Percentiles rank a stretch among this genome's conserved stretches.
These are phyloP conservation scores for Conticribra weissflogii DNA, from an alignment of 108 stramenopile species.

Conservation along the genomic window DNA sequence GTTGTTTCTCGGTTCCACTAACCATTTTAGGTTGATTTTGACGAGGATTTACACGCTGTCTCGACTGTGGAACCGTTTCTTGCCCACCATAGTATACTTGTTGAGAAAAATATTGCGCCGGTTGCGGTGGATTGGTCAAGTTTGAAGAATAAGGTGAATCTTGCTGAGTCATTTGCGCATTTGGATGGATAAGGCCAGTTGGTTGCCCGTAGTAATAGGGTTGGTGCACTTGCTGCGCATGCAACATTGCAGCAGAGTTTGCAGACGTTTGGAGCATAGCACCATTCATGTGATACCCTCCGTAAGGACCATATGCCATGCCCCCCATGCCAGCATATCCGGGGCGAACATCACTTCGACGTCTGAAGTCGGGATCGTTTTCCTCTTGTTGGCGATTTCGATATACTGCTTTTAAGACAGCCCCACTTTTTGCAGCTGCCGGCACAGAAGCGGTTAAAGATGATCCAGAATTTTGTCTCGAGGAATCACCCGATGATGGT, in stretches of 20 bases:
- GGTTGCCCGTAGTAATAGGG: constrained; percentile 24
- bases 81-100: constrained; percentile 23
- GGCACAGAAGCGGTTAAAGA: constrained; percentile 8
- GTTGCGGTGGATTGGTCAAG: constrained; percentile 5
- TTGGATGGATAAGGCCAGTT: not conserved
- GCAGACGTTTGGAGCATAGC: constrained; percentile 18
- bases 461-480: constrained; percentile 2
- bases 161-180: constrained; percentile 7
- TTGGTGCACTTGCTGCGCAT: constrained; percentile 15
- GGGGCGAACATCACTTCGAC: constrained; percentile 43
- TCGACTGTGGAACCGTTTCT: constrained; percentile 7
- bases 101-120: constrained; percentile 7
- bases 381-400: constrained; percentile 83
- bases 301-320: constrained; percentile 12
- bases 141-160: constrained; percentile 15
- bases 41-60: constrained; percentile 10
- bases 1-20: no score
- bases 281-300: constrained; percentile 8
- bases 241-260: constrained; percentile 6
- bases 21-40: no score
- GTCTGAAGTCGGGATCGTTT: constrained; percentile 88
- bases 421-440: constrained; percentile 19
- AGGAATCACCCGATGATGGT: constrained; percentile 3
- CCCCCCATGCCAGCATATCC: constrained; percentile 8
- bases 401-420: constrained; percentile 71